Percentiles rank a stretch among this genome's conserved stretches.
Conservation (phyloP, 805 yeast genomes). For the Kuraishia floccosa region DNA sequence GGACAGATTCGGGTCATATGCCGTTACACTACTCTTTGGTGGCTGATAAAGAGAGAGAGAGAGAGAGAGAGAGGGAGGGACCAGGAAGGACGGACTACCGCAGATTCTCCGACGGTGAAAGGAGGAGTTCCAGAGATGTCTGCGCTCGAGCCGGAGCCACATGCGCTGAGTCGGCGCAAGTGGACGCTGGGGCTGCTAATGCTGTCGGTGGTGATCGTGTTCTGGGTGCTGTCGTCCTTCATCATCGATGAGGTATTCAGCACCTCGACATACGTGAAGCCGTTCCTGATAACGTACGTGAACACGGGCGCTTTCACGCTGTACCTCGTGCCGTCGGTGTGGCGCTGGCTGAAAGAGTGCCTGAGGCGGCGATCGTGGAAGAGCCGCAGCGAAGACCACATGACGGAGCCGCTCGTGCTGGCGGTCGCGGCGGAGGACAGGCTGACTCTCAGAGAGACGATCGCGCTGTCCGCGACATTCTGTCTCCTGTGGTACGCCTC, state of each 20-base stretch:
- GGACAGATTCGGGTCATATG: neutral
- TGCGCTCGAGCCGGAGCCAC: too few relatives aligned
- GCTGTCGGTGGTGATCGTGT: slow-evolving; percentile 62
- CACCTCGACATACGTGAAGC: slow-evolving; percentile 60
- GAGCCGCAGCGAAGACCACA: neutral
- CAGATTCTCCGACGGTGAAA: neutral
- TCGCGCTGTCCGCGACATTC: slow-evolving; percentile 67
- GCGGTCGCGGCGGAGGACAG: neutral
- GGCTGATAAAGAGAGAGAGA: neutral
- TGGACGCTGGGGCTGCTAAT: slow-evolving; percentile 78
- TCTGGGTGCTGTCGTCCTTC: slow-evolving; percentile 90
- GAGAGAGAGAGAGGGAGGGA: neutral
- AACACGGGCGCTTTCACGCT: slow-evolving; percentile 79
- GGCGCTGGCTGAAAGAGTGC: too few relatives aligned
- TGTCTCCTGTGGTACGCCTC: slow-evolving; percentile 86
- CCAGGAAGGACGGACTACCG: neutral
- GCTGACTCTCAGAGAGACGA: slow-evolving; percentile 49
- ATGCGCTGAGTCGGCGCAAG: slow-evolving; percentile 9
- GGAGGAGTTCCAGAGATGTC: too few relatives aligned
- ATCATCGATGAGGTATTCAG: slow-evolving; percentile 66
- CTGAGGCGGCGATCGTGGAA: too few relatives aligned
- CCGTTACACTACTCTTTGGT: neutral
- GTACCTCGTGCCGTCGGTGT: slow-evolving; percentile 54
- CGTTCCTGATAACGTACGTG: slow-evolving; percentile 84
- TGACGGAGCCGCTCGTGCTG: slow-evolving; percentile 1